phyloP scores from a whole-genome alignment of 1,284 basidiomycete species.

The Rhodotorula sp. region DNA sequence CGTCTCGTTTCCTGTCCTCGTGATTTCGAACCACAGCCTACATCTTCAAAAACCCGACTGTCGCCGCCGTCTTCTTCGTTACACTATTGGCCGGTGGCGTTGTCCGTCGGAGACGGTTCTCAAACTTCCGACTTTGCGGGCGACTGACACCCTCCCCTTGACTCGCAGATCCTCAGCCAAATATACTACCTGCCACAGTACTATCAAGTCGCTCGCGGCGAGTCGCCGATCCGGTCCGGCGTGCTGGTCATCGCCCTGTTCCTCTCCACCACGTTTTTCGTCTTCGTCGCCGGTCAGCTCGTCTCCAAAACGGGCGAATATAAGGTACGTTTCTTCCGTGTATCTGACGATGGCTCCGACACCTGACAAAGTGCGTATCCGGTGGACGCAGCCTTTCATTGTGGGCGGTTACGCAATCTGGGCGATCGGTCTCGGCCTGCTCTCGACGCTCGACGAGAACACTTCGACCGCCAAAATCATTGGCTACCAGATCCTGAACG shows the following conservation, averaged over 20 bases:
- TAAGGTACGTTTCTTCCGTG: constrained; percentile 9
- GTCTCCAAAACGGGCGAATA: constrained; percentile 27
- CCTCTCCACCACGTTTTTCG: constrained; percentile 50
- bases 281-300: constrained; percentile 54
- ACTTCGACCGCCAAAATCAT: constrained; percentile 60
- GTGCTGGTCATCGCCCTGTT: constrained; percentile 65
- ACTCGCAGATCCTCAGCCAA: constrained; percentile 49
- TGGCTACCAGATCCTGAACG: constrained; percentile 66
- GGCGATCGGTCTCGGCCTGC: constrained; percentile 66
- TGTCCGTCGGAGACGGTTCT: background rate
- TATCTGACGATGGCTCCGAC: background rate
- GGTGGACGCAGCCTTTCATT: constrained; percentile 52
- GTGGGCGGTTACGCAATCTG: constrained; percentile 66
- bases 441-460: constrained; percentile 60
- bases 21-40: constrained; percentile 54
- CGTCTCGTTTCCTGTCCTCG: too few relatives aligned
- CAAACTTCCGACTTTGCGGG: background rate
- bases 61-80: constrained; percentile 64
- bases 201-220: constrained; percentile 59
- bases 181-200: constrained; percentile 54
- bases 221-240: constrained; percentile 61
- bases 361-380: constrained; percentile 54
- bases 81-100: constrained; percentile 57
- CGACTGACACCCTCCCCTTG: background rate
- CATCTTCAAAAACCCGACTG: constrained; percentile 69